Percentiles rank a stretch among this genome's conserved stretches.
Conservation (phyloP, 768 basidiomycete species). For the Coprinopsis strossmayeri region DNA sequence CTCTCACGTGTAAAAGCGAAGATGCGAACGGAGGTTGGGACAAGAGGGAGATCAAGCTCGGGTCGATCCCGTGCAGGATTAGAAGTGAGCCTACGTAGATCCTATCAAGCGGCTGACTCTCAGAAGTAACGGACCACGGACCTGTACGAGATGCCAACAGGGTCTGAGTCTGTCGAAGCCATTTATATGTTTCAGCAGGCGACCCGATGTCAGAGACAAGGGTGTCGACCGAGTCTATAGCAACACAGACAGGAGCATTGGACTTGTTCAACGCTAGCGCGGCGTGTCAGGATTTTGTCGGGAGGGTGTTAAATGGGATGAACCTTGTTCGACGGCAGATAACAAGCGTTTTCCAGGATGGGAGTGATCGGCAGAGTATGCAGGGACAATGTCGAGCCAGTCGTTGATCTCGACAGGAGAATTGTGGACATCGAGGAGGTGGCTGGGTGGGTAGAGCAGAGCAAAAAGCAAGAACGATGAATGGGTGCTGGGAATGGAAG, state of each 20-base stretch:
- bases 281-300: background rate
- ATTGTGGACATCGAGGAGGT: slow-evolving; percentile 20
- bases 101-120: background rate
- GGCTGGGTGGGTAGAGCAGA: slow-evolving; percentile 37
- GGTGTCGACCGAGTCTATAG: slow-evolving; percentile 71
- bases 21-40: slow-evolving; percentile 59
- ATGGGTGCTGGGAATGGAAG: slow-evolving; percentile 13
- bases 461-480: slow-evolving; percentile 43
- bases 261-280: slow-evolving; percentile 10
- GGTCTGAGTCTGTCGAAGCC: slow-evolving; percentile 41
- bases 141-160: slow-evolving; percentile 43
- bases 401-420: slow-evolving; percentile 39
- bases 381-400: slow-evolving; percentile 44
- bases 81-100: slow-evolving; percentile 42
- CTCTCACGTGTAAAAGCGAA: slow-evolving; percentile 53
- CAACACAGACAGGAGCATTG: slow-evolving; percentile 45
- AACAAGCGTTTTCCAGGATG: slow-evolving; percentile 30
- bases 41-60: slow-evolving; percentile 46
- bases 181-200: slow-evolving; percentile 41
- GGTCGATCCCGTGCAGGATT: slow-evolving; percentile 47
- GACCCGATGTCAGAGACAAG: slow-evolving; percentile 54
- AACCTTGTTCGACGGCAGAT: slow-evolving; percentile 34
- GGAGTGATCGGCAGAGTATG: slow-evolving; percentile 32
- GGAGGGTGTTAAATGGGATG: slow-evolving; percentile 5
- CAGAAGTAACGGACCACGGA: slow-evolving; percentile 24